Evolutionary conservation across 805 yeast genomes (phyloP).

Genomic region (Ogataea parapolymorpha): DNA sequence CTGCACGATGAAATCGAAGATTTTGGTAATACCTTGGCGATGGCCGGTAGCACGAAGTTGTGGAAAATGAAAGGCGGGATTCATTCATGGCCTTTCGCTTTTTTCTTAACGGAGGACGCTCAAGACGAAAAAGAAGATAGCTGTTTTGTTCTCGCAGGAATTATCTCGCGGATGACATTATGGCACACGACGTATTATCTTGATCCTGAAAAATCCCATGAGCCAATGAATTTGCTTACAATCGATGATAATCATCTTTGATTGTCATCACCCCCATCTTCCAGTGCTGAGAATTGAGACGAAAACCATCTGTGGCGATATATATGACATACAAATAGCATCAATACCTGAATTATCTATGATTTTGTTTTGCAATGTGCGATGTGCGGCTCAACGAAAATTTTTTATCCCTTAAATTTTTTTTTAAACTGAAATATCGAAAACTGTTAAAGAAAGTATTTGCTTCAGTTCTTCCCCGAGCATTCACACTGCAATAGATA

Average conservation of each 20-base stretch:
- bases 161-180: slow-evolving; percentile 42
- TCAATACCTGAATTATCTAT: not conserved
- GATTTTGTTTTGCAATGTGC: slow-evolving; percentile 1
- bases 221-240: slow-evolving; percentile 34
- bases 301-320: no score
- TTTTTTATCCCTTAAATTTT: not conserved
- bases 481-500: not conserved
- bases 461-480: not conserved
- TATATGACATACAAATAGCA: no score
- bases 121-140: slow-evolving; percentile 43
- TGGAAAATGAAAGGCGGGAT: slow-evolving; percentile 34
- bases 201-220: slow-evolving; percentile 21
- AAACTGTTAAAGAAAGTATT: not conserved
- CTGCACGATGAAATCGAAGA: slow-evolving; percentile 36
- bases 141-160: slow-evolving; percentile 36
- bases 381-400: slow-evolving; percentile 10
- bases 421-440: not conserved
- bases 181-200: slow-evolving; percentile 36
- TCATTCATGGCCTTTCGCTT: slow-evolving; percentile 49
- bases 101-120: slow-evolving; percentile 39
- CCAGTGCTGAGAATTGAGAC: no score
- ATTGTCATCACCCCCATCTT: not conserved
- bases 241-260: slow-evolving; percentile 32
- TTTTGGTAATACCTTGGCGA: slow-evolving; percentile 27
- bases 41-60: slow-evolving; percentile 33